These are phyloP conservation scores for Solanum pennellii DNA, from an alignment of 257 asterid genomes.

Conservation along the genomic window DNA sequence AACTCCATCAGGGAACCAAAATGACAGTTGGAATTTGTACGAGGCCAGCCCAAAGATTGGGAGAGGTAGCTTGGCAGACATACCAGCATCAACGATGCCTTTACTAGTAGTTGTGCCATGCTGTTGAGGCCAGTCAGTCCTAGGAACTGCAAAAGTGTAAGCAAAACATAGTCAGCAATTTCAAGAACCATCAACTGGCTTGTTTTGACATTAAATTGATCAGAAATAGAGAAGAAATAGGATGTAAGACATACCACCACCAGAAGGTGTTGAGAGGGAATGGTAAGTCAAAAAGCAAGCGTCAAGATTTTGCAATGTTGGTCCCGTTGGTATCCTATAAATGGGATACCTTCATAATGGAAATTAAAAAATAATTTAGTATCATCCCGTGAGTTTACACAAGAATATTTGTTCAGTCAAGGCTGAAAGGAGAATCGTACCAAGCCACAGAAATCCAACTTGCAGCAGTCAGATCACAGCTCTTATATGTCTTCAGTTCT, in stretches of 20 bases:
- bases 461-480: constrained; percentile 71
- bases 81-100: constrained; percentile 16
- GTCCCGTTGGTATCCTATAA: constrained; percentile 86
- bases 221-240: background rate
- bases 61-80: constrained; percentile 30
- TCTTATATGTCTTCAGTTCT: constrained; percentile 49
- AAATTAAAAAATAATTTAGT: background rate
- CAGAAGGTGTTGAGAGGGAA: constrained; percentile 57
- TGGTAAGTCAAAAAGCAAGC: constrained; percentile 91
- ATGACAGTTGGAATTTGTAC: constrained; percentile 57
- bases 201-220: background rate
- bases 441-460: constrained; percentile 98
- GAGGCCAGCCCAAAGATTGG: constrained; percentile 79
- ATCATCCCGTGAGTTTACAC: background rate
- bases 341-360: constrained; percentile 72
- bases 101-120: constrained; percentile 20
- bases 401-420: background rate
- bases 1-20: constrained; percentile 37
- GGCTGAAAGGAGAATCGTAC: constrained; percentile 19
- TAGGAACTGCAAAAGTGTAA: constrained; percentile 1
- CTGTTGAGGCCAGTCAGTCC: constrained; percentile 1
- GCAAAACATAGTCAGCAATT: background rate
- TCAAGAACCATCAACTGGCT: background rate
- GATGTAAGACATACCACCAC: constrained; percentile 30
- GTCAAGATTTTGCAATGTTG: constrained; percentile 80